Percentiles rank a stretch among this genome's conserved stretches.
Evolutionary conservation across 768 basidiomycete genomes (phyloP).

Genomic region (Tricholoma matsutake): DNA sequence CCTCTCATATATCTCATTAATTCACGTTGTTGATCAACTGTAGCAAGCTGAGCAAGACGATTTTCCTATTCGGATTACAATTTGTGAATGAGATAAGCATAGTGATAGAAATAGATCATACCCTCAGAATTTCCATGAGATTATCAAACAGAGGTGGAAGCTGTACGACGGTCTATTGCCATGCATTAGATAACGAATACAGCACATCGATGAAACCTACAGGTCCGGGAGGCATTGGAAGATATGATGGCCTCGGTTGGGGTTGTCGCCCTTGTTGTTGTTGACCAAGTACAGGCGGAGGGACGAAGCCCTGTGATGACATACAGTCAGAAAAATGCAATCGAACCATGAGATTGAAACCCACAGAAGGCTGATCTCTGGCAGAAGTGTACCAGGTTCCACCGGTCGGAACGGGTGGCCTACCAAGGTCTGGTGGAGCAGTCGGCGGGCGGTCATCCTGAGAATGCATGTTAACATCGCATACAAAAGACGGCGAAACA

Average conservation of each 20-base stretch:
- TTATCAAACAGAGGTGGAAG: conserved; percentile 64
- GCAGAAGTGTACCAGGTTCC: background rate
- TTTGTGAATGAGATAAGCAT: background rate
- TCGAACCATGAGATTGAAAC: background rate
- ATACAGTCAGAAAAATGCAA: background rate
- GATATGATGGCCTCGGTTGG: conserved; percentile 30
- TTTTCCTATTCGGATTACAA: conserved; percentile 53
- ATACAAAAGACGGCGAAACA: background rate
- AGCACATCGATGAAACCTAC: conserved; percentile 33
- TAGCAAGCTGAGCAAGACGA: conserved; percentile 67
- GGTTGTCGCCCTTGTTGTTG: conserved; percentile 7
- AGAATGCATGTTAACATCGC: background rate
- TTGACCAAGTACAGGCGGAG: conserved; percentile 5
- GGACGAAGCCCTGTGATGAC: conserved; percentile 18
- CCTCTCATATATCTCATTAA: conserved; percentile 76
- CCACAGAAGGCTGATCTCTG: conserved; percentile 2
- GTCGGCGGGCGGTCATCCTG: background rate
- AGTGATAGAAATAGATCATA: conserved; percentile 27
- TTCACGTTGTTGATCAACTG: conserved; percentile 76
- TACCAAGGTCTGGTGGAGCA: background rate
- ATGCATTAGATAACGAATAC: conserved; percentile 4
- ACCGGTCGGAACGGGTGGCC: background rate
- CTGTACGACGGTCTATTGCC: conserved; percentile 54
- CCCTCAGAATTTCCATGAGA: conserved; percentile 65
- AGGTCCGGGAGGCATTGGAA: conserved; percentile 51